These are phyloP conservation scores for Penicillium macrosclerotiorum DNA, from an alignment of 495 filamentous ascomycete genomes.

Conservation along the genomic window DNA sequence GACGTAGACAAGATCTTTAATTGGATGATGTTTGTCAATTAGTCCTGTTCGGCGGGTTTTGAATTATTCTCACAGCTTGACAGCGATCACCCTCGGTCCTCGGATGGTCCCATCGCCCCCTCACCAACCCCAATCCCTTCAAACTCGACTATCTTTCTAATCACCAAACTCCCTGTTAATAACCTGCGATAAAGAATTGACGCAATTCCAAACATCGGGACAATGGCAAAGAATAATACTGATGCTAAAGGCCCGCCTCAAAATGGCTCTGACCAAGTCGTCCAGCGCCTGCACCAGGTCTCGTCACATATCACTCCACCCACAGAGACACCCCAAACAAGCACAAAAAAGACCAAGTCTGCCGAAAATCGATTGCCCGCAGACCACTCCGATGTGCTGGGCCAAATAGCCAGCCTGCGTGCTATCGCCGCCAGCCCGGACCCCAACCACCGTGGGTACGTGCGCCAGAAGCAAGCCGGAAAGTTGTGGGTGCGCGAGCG, in stretches of 20 bases:
- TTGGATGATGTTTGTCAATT: not conserved
- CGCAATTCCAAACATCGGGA: too few relatives aligned
- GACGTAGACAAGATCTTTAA: not conserved
- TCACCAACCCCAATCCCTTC: conserved; percentile 4
- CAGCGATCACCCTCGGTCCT: conserved; percentile 16
- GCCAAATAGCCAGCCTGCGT: conserved; percentile 48
- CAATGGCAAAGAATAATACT: conserved; percentile 18
- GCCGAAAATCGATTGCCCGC: conserved; percentile 43
- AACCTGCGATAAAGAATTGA: too few relatives aligned
- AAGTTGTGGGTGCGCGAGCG: conserved; percentile 66
- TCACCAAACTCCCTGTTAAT: too few relatives aligned
- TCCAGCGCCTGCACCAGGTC: conserved; percentile 36
- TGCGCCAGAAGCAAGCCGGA: conserved; percentile 59
- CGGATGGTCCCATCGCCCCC: conserved; percentile 12
- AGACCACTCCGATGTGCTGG: conserved; percentile 60
- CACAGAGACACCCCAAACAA: conserved; percentile 7
- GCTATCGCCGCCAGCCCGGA: conserved; percentile 53
- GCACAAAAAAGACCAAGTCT: conserved; percentile 16
- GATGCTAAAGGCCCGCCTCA: conserved; percentile 9
- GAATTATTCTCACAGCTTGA: conserved; percentile 5
- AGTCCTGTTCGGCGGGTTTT: not conserved
- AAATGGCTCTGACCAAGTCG: conserved; percentile 20
- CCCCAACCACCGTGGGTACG: conserved; percentile 51
- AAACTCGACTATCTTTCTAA: not conserved
- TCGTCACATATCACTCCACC: conserved; percentile 30